Base-by-base conservation (phyloP, 2,329 filamentous ascomycete species). In the Sporothrix variecibatus region DNA sequence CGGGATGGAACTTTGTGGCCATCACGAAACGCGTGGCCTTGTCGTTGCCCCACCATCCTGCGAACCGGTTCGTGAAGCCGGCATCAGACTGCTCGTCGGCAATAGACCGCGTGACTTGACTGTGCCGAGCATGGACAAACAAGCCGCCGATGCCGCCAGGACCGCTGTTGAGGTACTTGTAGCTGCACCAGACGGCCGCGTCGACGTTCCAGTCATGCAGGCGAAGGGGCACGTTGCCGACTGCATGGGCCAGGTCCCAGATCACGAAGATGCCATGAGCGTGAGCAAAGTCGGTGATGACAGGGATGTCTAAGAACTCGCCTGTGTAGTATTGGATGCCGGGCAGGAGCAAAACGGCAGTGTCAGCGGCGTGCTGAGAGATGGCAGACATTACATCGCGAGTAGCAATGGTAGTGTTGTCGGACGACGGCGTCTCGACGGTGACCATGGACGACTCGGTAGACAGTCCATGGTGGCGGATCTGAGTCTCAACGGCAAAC, bases 141-240 rank as follows among this genome's bases (percentile, higher is more conserved):
- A 92, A 84, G 0, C 92, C 94, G 0, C 90, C 94, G 77, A 97
- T 97, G n/a, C 91, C 88, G 4, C 94, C 95, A 0, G 95, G 93
- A 0, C 94, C 94, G 49, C 91, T 91, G 80, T 97, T 97, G 80
- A 97, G 88, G 83, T 97, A 97, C 84, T 97, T 97, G 87, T 97
- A 97, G n/a, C 91, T 95, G 82, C 95, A 97, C 95, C 95, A 97
- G 72, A 89, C 93, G 11, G 95, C 94, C 78, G 97, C 97, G 81
- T 97, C 94, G 38, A 97, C 94, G 76, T 93, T 88, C 94, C 94
- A 97, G 78, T 95, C 93, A 81, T 97, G 94, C 20, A 97, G 86
- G 73, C 86, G 83, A 17, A 97, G 83, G 49, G 92, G 90, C 2
- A 97, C 93, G 79, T 97, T 97, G 38, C 94, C 94, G 26, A 89